These are phyloP conservation scores for Boletus fagicola DNA, from an alignment of 768 basidiomycete species.

Conservation along the genomic window DNA sequence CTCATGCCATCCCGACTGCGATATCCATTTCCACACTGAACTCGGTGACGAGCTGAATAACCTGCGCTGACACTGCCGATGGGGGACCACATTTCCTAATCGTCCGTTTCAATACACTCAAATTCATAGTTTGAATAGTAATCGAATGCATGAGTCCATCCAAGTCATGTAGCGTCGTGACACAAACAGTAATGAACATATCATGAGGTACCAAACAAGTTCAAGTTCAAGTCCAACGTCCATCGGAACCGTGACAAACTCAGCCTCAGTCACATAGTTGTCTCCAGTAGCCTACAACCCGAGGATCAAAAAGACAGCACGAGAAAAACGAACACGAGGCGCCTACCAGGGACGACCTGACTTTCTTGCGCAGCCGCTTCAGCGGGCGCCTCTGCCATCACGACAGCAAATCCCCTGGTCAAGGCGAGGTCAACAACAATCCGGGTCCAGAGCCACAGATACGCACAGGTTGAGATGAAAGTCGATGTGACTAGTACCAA, in stretches of 20 bases:
- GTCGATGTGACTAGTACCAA: slow-evolving; percentile 19
- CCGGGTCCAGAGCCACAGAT: not conserved
- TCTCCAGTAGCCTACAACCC: slow-evolving; percentile 5
- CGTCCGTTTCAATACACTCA: no score
- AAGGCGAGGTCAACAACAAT: not conserved
- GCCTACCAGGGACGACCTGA: slow-evolving; percentile 13
- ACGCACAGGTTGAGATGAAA: slow-evolving; percentile 23
- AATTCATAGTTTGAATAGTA: no score
- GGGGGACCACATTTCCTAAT: no score
- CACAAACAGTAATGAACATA: not conserved
- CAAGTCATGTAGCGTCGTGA: not conserved
- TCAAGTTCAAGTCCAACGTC: not conserved
- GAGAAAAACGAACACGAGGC: not conserved
- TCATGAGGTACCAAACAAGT: not conserved
- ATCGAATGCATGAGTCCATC: no score
- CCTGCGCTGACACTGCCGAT: no score
- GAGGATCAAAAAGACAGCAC: not conserved
- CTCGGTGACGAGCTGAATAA: no score
- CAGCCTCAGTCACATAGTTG: slow-evolving; percentile 1
- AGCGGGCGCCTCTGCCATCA: slow-evolving; percentile 17
- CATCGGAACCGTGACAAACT: not conserved
- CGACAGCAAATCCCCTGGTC: slow-evolving; percentile 20
- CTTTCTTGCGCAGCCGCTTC: slow-evolving; percentile 5
- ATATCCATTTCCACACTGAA: no score
- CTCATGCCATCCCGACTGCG: no score